Conservation (phyloP, 2,329 filamentous ascomycete species). For the Emmonsia crescens region DNA sequence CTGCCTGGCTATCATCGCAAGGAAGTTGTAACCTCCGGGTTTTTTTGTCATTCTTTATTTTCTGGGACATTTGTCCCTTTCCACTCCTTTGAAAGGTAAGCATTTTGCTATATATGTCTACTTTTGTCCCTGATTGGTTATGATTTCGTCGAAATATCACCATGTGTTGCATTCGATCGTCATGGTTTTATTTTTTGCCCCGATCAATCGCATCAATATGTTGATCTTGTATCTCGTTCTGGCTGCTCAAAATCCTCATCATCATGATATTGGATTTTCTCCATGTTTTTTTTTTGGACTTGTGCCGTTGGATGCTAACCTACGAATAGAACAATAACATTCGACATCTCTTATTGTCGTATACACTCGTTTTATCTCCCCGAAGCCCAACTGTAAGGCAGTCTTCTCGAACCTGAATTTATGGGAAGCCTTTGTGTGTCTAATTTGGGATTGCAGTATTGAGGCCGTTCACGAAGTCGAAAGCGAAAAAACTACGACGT, state of each 20-base stretch:
- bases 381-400: neutral
- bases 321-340: neutral
- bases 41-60: neutral
- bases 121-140: neutral
- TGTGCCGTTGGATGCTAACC: neutral
- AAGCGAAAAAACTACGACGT: neutral
- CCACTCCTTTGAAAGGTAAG: conserved; percentile 10
- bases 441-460: neutral
- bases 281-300: neutral
- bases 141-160: neutral
- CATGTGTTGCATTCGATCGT: neutral
- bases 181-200: neutral
- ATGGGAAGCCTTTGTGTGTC: neutral
- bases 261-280: neutral
- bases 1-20: neutral
- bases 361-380: conserved; percentile 1
- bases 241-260: neutral
- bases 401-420: neutral
- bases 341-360: neutral
- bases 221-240: neutral
- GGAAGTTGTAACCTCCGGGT: neutral
- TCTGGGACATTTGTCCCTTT: conserved; percentile 10
- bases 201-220: conserved; percentile 3
- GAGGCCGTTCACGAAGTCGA: neutral
- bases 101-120: neutral